Base-by-base conservation (phyloP, 805 yeast species). In the Blastobotrys parvus region DNA sequence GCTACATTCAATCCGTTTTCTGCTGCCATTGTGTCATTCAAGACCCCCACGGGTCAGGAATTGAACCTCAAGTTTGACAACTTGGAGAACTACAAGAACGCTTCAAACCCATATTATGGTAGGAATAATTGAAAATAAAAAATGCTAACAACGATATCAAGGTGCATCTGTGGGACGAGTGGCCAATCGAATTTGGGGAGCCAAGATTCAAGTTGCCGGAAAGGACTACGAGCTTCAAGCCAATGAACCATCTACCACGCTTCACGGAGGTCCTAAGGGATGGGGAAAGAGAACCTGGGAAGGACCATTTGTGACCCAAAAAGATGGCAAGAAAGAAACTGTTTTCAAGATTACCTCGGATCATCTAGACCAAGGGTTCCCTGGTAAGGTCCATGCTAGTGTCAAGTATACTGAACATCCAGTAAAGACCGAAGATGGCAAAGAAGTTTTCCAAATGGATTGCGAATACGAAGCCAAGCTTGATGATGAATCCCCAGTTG, bases 91-190 rank as follows among this genome's bases (percentile, higher is more conserved):
- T 55, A 55, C 43, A 37, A 23, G 35, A 51, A 52, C 18, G 47
- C 56, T 16, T 55, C 64, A 25, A 70, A 74, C 53, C 76, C 78
- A 16, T 77, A 65, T 55, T 68, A 78, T 44, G 43, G 29, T 25
- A 25, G 11, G 29, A 25, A 25, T 25, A 8, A n/a, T n/a, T n/a
- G n/a, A n/a, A n/a, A n/a, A n/a, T n/a, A n/a, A n/a, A n/a, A n/a
- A n/a, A n/a, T 17, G 23, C 20, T 35, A 13, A 16, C 20, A 10
- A 85, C 7, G 11, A 25, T 25, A 25, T 25, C 29, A 25, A 25
- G 29, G 85, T 30, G 76, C 83, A 22, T 74, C 82, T 16, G 70
- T 78, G 32, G 87, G 87, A 22, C 68, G 86, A 36, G 72, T 67
- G 46, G 84, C 84, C 42, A 80, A 80, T 58, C 68, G 86, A 45